Percentiles rank a stretch among this genome's conserved stretches.
phyloP scores from a whole-genome alignment of 805 yeast species.

The Kodamaea kakaduensis region DNA sequence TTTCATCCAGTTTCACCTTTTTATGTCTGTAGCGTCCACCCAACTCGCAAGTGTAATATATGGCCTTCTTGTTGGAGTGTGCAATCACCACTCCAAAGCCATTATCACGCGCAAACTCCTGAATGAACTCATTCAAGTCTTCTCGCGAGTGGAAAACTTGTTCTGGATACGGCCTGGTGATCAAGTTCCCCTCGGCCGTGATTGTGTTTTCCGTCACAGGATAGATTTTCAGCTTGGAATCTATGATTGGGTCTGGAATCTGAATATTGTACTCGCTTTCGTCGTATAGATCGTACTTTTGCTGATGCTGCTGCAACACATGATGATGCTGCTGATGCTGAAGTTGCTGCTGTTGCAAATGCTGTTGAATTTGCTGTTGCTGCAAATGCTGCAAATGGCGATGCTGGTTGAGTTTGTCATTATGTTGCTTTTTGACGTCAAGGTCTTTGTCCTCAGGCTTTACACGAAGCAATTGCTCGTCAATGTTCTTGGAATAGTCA shows the following conservation, averaged over 20 bases:
- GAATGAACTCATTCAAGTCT: conserved; percentile 50
- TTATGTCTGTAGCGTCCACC: conserved; percentile 56
- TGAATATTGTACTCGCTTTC: conserved; percentile 42
- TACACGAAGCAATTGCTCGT: conserved; percentile 39
- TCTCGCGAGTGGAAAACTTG: conserved; percentile 48
- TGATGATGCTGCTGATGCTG: conserved; percentile 15
- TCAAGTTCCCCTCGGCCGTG: conserved; percentile 46
- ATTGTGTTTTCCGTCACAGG: conserved; percentile 43
- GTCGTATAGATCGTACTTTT: conserved; percentile 19
- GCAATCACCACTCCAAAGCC: conserved; percentile 60
- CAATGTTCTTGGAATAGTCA: conserved; percentile 34
- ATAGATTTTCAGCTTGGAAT: conserved; percentile 39
- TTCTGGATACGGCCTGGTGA: conserved; percentile 52
- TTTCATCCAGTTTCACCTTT: conserved; percentile 25
- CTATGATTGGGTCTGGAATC: conserved; percentile 44
- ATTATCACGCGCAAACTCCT: conserved; percentile 53
- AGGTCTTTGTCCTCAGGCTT: conserved; percentile 2
- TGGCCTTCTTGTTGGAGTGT: conserved; percentile 55
- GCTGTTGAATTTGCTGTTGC: conserved; percentile 22
- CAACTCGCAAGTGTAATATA: conserved; percentile 55
- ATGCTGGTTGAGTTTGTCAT: conserved; percentile 5
- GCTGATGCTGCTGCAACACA: conserved; percentile 13
- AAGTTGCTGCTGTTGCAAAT: conserved; percentile 21
- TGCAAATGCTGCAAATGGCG: conserved; percentile 15
- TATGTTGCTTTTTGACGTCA: conserved; percentile 7